Percentiles rank a stretch among this genome's conserved stretches.
These are phyloP conservation scores for Thelonectria rubi DNA, from an alignment of 2,329 filamentous ascomycete genomes.

Conservation along the genomic window DNA sequence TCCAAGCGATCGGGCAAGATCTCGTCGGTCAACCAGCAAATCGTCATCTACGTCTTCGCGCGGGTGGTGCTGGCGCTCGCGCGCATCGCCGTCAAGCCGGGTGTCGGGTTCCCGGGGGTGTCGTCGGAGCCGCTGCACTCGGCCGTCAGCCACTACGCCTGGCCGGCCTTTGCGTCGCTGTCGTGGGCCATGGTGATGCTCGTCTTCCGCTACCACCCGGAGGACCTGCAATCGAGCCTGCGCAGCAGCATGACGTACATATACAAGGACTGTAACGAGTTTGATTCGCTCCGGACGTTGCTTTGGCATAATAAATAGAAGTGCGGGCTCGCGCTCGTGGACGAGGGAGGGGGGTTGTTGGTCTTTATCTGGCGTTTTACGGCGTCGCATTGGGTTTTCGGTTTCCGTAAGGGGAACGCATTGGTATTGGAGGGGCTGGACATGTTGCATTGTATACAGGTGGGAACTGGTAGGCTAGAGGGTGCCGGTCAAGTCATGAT, in stretches of 20 bases:
- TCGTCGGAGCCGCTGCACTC: conserved; percentile 58
- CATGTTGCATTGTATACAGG: conserved; percentile 32
- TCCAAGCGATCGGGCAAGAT: conserved; percentile 71
- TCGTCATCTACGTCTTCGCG: conserved; percentile 97
- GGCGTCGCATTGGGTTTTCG: conserved; percentile 25
- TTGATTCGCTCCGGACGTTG: conserved; percentile 86
- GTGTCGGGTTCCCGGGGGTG: conserved; percentile 59
- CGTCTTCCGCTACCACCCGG: conserved; percentile 90
- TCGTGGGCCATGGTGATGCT: conserved; percentile 97
- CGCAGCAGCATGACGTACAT: conserved; percentile 98
- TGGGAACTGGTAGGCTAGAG: conserved; percentile 15
- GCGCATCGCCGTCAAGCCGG: conserved; percentile 79
- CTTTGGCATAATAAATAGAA: conserved; percentile 81
- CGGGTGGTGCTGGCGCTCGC: conserved; percentile 87
- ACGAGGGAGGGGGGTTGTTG: conserved; percentile 4
- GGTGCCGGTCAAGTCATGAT: conserved; percentile 20
- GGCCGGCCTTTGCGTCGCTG: conserved; percentile 90
- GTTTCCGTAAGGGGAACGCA: conserved; percentile 14
- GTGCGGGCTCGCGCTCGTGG: conserved; percentile 6
- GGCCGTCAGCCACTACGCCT: conserved; percentile 75
- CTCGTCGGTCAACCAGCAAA: conserved; percentile 91
- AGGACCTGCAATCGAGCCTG: conserved; percentile 89
- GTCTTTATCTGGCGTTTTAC: conserved; percentile 23
- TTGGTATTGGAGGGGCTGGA: conserved; percentile 6
- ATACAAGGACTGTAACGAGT: conserved; percentile 87